Evolutionary conservation across 2,329 filamentous ascomycete species (phyloP).

Genomic region (Geosmithia morbida): DNA sequence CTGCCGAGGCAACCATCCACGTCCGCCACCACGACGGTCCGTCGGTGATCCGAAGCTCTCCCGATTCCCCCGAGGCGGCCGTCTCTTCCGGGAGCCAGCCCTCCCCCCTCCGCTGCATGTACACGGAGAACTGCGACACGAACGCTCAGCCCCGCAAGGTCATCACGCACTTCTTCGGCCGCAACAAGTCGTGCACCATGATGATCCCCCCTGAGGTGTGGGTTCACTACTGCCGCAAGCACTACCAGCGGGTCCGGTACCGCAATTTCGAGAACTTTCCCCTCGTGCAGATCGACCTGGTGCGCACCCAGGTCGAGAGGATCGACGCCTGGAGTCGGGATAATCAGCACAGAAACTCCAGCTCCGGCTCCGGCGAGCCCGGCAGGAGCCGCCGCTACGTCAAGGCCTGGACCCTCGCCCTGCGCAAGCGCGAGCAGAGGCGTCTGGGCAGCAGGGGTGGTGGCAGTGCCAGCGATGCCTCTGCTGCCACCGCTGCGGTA

Average conservation of each 20-base stretch:
- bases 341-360: conserved; percentile 17
- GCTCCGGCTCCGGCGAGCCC: not conserved
- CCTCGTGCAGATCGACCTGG: conserved; percentile 46
- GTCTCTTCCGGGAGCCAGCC: no score
- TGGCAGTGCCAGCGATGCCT: no score
- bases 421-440: conserved; percentile 50
- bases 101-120: not conserved
- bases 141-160: conserved; percentile 42
- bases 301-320: conserved; percentile 45
- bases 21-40: no score
- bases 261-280: conserved; percentile 48
- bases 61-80: no score
- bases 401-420: conserved; percentile 41
- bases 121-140: conserved; percentile 1
- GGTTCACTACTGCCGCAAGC: conserved; percentile 68
- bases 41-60: no score
- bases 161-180: conserved; percentile 69
- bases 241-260: conserved; percentile 66
- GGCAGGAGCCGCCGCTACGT: conserved; percentile 14
- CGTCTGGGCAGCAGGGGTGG: conserved; percentile 26
- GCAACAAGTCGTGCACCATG: conserved; percentile 66
- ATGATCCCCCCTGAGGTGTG: conserved; percentile 55
- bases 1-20: no score
- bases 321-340: conserved; percentile 48
- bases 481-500: no score